Conservation (phyloP, 495 filamentous ascomycete genomes). For the Tuber brumale region DNA sequence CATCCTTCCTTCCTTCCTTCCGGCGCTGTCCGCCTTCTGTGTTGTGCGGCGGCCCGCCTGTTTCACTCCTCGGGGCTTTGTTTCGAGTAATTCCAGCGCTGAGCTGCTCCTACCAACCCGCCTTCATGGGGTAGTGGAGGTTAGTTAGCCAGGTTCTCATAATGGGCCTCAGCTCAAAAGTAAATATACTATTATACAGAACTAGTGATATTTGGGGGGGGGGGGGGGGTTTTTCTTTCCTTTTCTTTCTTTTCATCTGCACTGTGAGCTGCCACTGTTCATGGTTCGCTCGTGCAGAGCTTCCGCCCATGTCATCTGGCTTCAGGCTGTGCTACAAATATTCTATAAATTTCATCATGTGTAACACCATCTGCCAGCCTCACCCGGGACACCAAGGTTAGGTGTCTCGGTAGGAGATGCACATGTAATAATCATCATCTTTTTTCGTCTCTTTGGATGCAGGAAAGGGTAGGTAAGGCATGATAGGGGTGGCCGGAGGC, state of each 20-base stretch:
- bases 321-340: neutral
- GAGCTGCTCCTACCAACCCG: neutral
- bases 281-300: neutral
- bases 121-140: neutral
- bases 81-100: neutral
- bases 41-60: neutral
- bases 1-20: neutral
- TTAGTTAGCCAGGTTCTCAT: neutral
- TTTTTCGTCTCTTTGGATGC: neutral
- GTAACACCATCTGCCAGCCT: neutral
- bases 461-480: neutral
- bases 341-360: neutral
- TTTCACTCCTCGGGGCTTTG: neutral
- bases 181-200: neutral
- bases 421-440: neutral
- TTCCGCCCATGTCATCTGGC: neutral
- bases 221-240: no score
- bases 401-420: neutral
- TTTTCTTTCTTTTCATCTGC: no score
- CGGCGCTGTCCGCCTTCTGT: neutral
- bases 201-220: neutral
- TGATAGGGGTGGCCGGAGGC: neutral
- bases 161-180: neutral
- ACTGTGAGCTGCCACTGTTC: neutral
- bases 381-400: neutral